Evolutionary conservation across 345 rosid genomes (phyloP), one percentile per base, ranked within the genome.

Genomic region (Populus tremula): DNA sequence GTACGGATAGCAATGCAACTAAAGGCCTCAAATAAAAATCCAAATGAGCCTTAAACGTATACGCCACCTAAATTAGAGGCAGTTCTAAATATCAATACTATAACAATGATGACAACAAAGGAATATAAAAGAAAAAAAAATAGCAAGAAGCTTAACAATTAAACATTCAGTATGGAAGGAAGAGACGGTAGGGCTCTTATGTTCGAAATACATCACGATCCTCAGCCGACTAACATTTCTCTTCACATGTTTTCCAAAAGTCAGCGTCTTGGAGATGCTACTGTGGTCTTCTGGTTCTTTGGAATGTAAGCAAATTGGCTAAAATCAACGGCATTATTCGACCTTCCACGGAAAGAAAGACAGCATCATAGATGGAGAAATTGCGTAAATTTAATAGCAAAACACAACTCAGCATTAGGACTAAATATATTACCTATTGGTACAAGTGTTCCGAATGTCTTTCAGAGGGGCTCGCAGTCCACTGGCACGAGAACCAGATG

Each of bases 391-490:
- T 13, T 21, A 23, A 10, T 39, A 36, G 39, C 9, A 49, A 12
- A 74, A 21, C 17, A 43, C 45, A 59, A 20, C 20, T 56, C 18
- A 31, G n/a, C 63, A 65, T 43, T 33, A 68, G 68, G 78, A 53
- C 54, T 41, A 21, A 53, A 47, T 25, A 67, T 50, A 63, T 78
- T 83, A 93, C 98, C 96, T 84, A 50, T 77, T 84, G 69, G 76
- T 81, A 74, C 76, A 74, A 71, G 85, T 82, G 75, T 86, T 92
- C 70, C 67, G 83, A 75, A 92, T 75, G 74, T 92, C 92, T 85
- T 86, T 96, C 14, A 96, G 76, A 77, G 97, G 99, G 43, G 97
- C 92, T 54, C 94, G 94, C 16, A 96, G 96, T 80, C 99, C 97
- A 25, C 99, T 96, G 67, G 94, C 99, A 74, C 94, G 95, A 77